Evolutionary conservation across 257 asterid genomes (phyloP).

Genomic region (Scutellaria galericulata): DNA sequence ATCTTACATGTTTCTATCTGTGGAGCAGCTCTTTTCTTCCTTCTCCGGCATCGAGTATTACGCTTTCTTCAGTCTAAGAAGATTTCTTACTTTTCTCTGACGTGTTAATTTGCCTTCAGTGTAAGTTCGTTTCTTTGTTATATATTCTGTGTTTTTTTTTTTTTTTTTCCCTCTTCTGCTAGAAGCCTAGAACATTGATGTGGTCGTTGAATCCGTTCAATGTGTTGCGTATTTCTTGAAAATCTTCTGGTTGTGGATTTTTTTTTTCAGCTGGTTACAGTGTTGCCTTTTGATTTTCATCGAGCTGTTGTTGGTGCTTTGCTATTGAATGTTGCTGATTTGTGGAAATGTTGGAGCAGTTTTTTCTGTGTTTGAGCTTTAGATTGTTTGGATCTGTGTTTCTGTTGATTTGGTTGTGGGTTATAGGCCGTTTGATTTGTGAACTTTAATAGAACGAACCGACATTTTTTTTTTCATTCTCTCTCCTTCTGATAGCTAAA

Average conservation of each 20-base stretch:
- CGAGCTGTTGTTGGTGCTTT: slow-evolving; percentile 3
- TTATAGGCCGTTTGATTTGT: background rate
- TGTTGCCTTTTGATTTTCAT: slow-evolving; percentile 20
- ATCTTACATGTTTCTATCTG: slow-evolving; percentile 36
- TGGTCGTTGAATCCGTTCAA: slow-evolving; percentile 5
- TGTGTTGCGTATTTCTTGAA: slow-evolving; percentile 29
- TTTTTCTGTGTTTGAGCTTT: slow-evolving; percentile 34
- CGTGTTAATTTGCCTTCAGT: slow-evolving; percentile 60
- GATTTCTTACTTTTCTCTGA: slow-evolving; percentile 53
- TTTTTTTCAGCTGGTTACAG: slow-evolving; percentile 26
- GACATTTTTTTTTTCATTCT: slow-evolving; percentile 15
- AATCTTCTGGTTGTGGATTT: background rate
- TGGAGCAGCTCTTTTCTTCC: slow-evolving; percentile 20
- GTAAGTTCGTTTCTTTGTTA: slow-evolving; percentile 51
- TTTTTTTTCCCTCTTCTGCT: slow-evolving; percentile 2
- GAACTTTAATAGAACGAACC: background rate
- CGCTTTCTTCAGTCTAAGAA: slow-evolving; percentile 48
- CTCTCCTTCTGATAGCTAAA: slow-evolving; percentile 19
- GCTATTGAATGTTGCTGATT: background rate
- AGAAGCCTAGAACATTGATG: background rate
- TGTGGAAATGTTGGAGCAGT: background rate
- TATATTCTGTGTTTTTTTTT: background rate
- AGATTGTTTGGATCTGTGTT: slow-evolving; percentile 44
- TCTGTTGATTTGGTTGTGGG: slow-evolving; percentile 24
- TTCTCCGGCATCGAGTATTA: slow-evolving; percentile 49